Conservation (phyloP, 1,284 basidiomycete species). For the Ganoderma lingzhi region DNA sequence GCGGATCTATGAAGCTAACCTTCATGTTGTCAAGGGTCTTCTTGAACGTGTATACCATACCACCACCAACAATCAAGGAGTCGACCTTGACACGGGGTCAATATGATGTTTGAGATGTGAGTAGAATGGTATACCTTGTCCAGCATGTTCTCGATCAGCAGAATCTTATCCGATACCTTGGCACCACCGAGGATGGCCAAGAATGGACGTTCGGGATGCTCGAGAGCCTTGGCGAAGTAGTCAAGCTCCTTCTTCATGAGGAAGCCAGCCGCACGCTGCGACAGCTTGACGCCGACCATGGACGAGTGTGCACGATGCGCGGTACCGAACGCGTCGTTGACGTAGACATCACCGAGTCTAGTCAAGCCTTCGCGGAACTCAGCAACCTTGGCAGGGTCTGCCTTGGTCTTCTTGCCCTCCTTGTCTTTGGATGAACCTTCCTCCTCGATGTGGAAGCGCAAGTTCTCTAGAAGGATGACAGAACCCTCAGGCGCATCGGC, state of each 20-base stretch:
- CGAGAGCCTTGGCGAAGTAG: conserved; percentile 98
- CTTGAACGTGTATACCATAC: conserved; percentile 99
- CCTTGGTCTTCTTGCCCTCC: conserved; percentile 93
- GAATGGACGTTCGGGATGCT: conserved; percentile 95
- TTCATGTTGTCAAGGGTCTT: conserved; percentile 88
- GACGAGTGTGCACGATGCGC: conserved; percentile 98
- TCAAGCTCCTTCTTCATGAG: conserved; percentile 99
- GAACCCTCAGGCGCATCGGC: conserved; percentile 77
- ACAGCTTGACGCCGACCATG: conserved; percentile 96
- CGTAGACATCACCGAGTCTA: conserved; percentile 94
- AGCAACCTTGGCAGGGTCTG: conserved; percentile 83
- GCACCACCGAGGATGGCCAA: conserved; percentile 98
- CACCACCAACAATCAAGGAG: conserved; percentile 96
- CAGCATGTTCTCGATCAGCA: conserved; percentile 98
- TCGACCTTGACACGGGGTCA: conserved; percentile 69
- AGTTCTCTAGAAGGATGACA: conserved; percentile 95
- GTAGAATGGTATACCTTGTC: conserved; percentile 77
- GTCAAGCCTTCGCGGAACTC: conserved; percentile 91
- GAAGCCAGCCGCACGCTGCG: conserved; percentile 95
- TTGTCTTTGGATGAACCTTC: conserved; percentile 95
- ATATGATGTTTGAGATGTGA: background rate
- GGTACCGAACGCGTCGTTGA: conserved; percentile 99
- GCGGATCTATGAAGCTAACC: conserved; percentile 49
- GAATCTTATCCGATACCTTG: conserved; percentile 99
- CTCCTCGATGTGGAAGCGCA: conserved; percentile 99